These are phyloP conservation scores for Solanum hybrid DNA, from an alignment of 305 asterid genomes.

Conservation along the genomic window DNA sequence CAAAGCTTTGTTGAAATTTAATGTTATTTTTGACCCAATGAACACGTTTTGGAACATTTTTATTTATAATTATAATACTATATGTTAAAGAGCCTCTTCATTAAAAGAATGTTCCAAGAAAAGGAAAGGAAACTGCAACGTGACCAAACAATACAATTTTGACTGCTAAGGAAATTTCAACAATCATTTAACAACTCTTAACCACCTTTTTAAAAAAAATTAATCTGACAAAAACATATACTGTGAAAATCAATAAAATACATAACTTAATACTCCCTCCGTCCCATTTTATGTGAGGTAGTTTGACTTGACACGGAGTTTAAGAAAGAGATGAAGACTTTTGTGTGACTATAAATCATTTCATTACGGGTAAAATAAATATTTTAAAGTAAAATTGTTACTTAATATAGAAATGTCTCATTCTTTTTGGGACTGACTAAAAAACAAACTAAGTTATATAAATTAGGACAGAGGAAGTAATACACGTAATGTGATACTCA, in stretches of 20 bases:
- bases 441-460: rapidly evolving
- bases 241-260: not conserved
- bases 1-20: not conserved
- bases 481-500: not conserved
- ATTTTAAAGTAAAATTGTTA: too few relatives aligned
- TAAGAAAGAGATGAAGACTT: too few relatives aligned
- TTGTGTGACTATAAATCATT: too few relatives aligned
- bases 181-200: not conserved
- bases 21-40: not conserved
- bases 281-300: too few relatives aligned
- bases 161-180: not conserved
- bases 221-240: not conserved
- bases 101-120: not conserved
- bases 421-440: too few relatives aligned
- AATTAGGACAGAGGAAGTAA: rapidly evolving
- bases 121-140: not conserved
- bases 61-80: not conserved
- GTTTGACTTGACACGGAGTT: rapidly evolving
- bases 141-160: not conserved
- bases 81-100: not conserved
- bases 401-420: too few relatives aligned
- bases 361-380: rapidly evolving
- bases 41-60: not conserved
- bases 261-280: not conserved
- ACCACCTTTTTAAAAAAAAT: not conserved